Base-by-base conservation (phyloP, 306 rosid species). In the Cajanus cajan region DNA sequence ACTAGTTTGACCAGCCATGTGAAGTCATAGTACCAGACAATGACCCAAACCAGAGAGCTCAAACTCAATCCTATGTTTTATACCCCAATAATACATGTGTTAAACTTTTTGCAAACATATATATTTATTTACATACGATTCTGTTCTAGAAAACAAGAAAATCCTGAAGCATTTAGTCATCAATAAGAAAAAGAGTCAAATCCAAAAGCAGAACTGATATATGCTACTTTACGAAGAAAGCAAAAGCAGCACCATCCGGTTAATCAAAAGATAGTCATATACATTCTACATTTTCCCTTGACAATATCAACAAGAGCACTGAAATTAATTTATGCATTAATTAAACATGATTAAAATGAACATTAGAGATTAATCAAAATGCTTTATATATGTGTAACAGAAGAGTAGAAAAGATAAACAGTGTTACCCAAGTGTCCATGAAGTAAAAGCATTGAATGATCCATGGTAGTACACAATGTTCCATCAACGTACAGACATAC, bases 401-500 rank as follows among this genome's bases (percentile, higher is more conserved):
- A 70, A 70, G 39, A 77, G 47, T 39, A 57, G 67, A 67, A 67
- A 67, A 74, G 37, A 78, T 40, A 33, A 51, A 76, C 11, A 54
- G 4, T 71, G 28, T 64, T 57, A 73, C 54, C 57, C 66, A 58
- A 65, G 59, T 66, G 54, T 77, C 83, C 78, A 66, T 37, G 85
- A 77, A 72, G 71, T 67, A 85, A 77, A 81, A 73, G 80, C 69
- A 66, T 37, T 65, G 12, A 71, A 40, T 76, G 80, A 80, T 80
- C 48, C 59, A 19, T 6, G 58, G 41, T 55, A 33, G 76, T 79
- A 71, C 68, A 76, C 77, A 71, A 71, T 70, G 84, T 64, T 80
- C 16, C 66, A 76, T 34, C 58, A 62, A n/a, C n/a, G 85, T 85
- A 85, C 85, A 77, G 88, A 85, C 83, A 81, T 72, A 73, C 83